Base-by-base conservation (phyloP, 2,329 filamentous ascomycete genomes). In the Claviceps purpurea region DNA sequence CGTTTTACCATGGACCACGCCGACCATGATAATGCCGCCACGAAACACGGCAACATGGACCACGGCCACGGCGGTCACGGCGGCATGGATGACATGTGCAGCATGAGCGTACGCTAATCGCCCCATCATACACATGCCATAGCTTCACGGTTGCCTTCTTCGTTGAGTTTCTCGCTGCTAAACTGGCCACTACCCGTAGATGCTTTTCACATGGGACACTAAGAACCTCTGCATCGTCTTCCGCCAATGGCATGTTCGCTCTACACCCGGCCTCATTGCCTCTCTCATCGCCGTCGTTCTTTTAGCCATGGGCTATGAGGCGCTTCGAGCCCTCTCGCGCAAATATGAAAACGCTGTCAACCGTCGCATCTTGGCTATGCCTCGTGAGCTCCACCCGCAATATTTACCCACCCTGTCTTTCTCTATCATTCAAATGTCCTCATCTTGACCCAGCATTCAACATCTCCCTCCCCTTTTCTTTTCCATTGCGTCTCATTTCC, bases 181-280 rank as follows among this genome's bases (percentile, higher is more conserved):
- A 43, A 22, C 11, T 22, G 18, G 20, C 20, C 20, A 40, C 30
- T 49, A 49, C 52, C 50, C 48, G 20, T 60, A 95, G 89, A 97
- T 96, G 91, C 82, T 97, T 59, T 98, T 98, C 74, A 97, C 89
- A 56, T 98, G 91, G 91, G 82, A 89, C 67, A 91, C 90, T 2
- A 80, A 77, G 52, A 86, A 97, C 71, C 87, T 98, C 58, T 98
- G 93, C 77, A 94, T 98, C 69, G 81, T 98, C 68, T 98, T 97
- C 76, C 78, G 77, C 61, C 81, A 84, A 70, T 98, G 93, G 93
- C 90, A 87, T 70, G 72, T 98, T 68, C 82, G 78, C 56, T 82
- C 84, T 55, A 82, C 83, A 3, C 63, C 79, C 50, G 85, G 85
- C 38, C 84, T 98, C 53, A 62, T 96, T 66, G 68, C 89, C 62